These are phyloP conservation scores for Rutstroemia sp. DNA, from an alignment of 2,329 filamentous ascomycete genomes.

Conservation along the genomic window DNA sequence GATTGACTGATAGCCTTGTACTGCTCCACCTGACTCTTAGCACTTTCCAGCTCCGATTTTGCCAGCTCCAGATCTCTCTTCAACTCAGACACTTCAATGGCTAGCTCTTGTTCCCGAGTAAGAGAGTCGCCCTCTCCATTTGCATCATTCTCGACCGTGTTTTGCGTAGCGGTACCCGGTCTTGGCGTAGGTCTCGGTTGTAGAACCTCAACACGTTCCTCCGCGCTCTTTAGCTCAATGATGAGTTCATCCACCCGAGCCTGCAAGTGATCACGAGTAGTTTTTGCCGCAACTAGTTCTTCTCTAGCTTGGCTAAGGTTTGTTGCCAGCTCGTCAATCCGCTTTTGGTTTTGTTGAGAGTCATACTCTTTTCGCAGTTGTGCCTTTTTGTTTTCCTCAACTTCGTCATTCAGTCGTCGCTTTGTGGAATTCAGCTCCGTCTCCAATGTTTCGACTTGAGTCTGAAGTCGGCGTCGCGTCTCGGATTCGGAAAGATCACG, in stretches of 20 bases:
- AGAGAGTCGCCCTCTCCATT: conserved; percentile 49
- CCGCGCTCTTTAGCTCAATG: conserved; percentile 79
- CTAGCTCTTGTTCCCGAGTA: conserved; percentile 69
- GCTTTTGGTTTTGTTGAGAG: conserved; percentile 76
- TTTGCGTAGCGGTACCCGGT: conserved; percentile 37
- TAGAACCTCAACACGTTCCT: conserved; percentile 76
- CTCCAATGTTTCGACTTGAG: conserved; percentile 71
- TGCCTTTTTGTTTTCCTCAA: conserved; percentile 77
- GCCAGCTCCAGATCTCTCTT: conserved; percentile 80
- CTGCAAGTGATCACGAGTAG: conserved; percentile 82
- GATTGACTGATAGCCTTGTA: conserved; percentile 84
- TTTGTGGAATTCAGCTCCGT: conserved; percentile 71
- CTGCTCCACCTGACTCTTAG: conserved; percentile 73
- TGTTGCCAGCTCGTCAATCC: conserved; percentile 83
- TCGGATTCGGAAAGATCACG: conserved; percentile 80
- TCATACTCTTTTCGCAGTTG: conserved; percentile 85
- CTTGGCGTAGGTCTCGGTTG: conserved; percentile 70
- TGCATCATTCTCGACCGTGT: conserved; percentile 34
- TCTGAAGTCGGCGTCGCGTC: conserved; percentile 69
- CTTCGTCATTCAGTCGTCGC: conserved; percentile 74
- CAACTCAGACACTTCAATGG: conserved; percentile 75
- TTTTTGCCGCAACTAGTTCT: conserved; percentile 79
- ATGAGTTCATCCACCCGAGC: conserved; percentile 81
- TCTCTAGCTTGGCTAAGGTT: conserved; percentile 76
- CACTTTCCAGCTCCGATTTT: conserved; percentile 71